Base-by-base conservation (phyloP, 139 green algal genomes). In the Chlorella vulgaris region DNA sequence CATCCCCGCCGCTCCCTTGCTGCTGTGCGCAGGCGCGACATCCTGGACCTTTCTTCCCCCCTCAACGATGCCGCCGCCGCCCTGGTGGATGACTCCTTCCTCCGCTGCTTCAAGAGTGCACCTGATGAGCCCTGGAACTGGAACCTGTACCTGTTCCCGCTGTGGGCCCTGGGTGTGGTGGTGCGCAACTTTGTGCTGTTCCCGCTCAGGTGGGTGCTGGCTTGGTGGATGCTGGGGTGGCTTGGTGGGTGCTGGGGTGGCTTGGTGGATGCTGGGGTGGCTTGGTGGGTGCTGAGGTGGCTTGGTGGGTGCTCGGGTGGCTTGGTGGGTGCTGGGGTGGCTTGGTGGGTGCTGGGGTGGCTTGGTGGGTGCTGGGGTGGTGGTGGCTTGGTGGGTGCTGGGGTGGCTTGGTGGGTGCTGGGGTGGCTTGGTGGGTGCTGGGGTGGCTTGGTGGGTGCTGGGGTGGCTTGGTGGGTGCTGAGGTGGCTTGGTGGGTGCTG, bases 21-120 rank as follows among this genome's bases (percentile, higher is more conserved):
- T 29, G 2, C 3, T 28, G 7, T 26, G 3, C 36, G 39, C 73
- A 86, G 81, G 28, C 31, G 53, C 18, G 88, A 96, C 62, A 69
- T 97, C 42, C 89, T 98, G 39, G 92, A 98, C 88, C 94, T 97
- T 40, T 93, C 86, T 43, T 76, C 87, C 29, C 81, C 95, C 0
- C 85, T 99, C 22, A 92, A 92, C 7, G 96, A 99, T 78, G 94
- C 89, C 5, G 94, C 89, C 13, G 83, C 89, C 2, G 90, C 94
- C 4, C 91, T 98, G 55, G 91, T 98, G 26, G 97, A 99, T 79
- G 97, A 99, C 81, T 97, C 93, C 6, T 99, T 99, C 89, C 90
- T 94, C 42, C 87, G 90, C 75, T 98, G 96, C 89, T 99, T 99
- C 86, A 95, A 89, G 70, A 43, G 35, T n/a, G 50, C 35, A 5